These are phyloP conservation scores for Xylaria nigripes DNA, from an alignment of 495 filamentous ascomycete species.

Conservation along the genomic window DNA sequence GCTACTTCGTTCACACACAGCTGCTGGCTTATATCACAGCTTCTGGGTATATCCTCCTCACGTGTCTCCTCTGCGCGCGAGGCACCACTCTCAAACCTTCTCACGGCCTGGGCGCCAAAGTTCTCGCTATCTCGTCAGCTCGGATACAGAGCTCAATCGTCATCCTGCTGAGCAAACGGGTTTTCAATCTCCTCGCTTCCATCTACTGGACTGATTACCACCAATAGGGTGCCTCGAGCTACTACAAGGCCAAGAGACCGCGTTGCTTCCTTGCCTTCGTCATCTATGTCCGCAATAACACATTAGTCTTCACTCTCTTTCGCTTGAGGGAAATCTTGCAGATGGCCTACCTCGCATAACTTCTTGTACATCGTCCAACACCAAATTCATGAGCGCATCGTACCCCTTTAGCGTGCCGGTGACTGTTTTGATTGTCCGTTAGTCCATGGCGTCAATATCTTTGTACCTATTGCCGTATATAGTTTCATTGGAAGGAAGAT, in stretches of 20 bases:
- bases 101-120: neutral
- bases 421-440: conserved; percentile 44
- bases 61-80: neutral
- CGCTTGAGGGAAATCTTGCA: neutral
- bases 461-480: neutral
- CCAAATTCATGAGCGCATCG: conserved; percentile 95
- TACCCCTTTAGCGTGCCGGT: conserved; percentile 86
- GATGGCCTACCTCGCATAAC: conserved; percentile 61
- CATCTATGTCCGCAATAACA: conserved; percentile 49
- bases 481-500: neutral
- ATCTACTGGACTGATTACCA: conserved; percentile 84
- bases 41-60: neutral
- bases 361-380: conserved; percentile 91
- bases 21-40: neutral
- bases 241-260: conserved; percentile 85
- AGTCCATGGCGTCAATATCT: neutral
- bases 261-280: conserved; percentile 79
- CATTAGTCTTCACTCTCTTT: conserved; percentile 3
- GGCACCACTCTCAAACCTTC: neutral
- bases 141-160: conserved; percentile 7
- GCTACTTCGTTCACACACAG: neutral
- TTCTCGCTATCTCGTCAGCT: neutral
- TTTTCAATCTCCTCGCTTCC: conserved; percentile 94
- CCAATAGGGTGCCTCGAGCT: conserved; percentile 83
- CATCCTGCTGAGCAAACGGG: conserved; percentile 68